Percentiles rank a stretch among this genome's conserved stretches.
Evolutionary conservation across 148 eudicot genomes (phyloP).

Genomic region (Heliosperma pusillum): DNA sequence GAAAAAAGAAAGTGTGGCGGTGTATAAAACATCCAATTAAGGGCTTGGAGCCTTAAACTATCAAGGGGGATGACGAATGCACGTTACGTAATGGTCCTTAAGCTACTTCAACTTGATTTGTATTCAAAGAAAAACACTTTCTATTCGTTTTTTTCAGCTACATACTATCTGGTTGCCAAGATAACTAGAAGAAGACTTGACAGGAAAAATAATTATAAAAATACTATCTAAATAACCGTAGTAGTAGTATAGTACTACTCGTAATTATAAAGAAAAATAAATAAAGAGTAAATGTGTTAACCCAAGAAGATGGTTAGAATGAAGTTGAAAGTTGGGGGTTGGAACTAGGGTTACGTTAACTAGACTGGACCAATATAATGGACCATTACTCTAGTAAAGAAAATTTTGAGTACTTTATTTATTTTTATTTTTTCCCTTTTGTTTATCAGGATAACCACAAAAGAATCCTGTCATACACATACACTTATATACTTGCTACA

Average conservation of each 20-base stretch:
- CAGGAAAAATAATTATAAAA: neutral
- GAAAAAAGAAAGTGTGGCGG: no score
- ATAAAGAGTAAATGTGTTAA: slow-evolving; percentile 6
- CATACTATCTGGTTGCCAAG: neutral
- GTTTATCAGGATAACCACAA: slow-evolving; percentile 3
- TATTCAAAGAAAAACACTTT: neutral
- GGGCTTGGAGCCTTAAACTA: no score
- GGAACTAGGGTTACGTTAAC: slow-evolving; percentile 14
- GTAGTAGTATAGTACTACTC: neutral
- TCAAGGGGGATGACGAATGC: no score
- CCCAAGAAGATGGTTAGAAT: neutral
- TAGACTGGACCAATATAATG: slow-evolving; percentile 14
- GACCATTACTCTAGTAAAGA: slow-evolving; percentile 12
- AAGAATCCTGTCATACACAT: neutral
- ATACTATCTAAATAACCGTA: neutral
- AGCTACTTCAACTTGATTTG: slow-evolving; percentile 11
- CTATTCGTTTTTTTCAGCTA: neutral
- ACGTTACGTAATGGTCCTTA: slow-evolving; percentile 1
- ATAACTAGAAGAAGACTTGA: neutral
- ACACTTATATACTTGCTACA: neutral
- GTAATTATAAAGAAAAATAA: neutral
- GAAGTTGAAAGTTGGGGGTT: slow-evolving; percentile 17
- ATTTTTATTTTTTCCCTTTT: slow-evolving; percentile 1
- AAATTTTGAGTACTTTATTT: neutral
- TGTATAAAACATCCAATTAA: no score